Evolutionary conservation across 495 filamentous ascomycete genomes (phyloP).

Genomic region (Copromyces sp.): DNA sequence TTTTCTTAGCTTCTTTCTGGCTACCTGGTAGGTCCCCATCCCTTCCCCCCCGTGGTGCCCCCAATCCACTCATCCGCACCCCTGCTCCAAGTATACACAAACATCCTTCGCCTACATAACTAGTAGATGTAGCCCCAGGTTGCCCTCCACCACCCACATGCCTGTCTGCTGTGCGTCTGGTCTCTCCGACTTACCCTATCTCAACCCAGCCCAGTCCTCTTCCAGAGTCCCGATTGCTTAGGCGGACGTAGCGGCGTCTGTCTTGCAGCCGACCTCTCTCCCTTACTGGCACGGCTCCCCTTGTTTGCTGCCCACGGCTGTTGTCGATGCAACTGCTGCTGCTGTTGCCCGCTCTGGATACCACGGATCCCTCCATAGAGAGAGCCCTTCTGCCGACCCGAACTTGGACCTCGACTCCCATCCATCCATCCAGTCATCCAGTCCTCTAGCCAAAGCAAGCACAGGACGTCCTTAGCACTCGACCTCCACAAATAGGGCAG

Average conservation of each 20-base stretch:
- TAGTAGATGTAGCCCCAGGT: slow-evolving; percentile 21
- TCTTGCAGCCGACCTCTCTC: slow-evolving; percentile 20
- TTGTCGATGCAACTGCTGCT: slow-evolving; percentile 8
- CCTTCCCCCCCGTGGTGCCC: slow-evolving; percentile 5
- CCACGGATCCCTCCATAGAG: not conserved
- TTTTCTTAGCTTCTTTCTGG: not conserved
- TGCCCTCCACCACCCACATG: slow-evolving; percentile 18
- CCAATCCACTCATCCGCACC: slow-evolving; percentile 13
- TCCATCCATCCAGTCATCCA: not conserved
- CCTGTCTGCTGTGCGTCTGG: slow-evolving; percentile 21
- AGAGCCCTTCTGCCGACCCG: slow-evolving; percentile 2
- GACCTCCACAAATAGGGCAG: slow-evolving; percentile 8
- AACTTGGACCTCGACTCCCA: slow-evolving; percentile 3
- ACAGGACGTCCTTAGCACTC: slow-evolving; percentile 2
- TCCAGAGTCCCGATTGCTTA: slow-evolving; percentile 19
- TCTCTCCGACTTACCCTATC: slow-evolving; percentile 8
- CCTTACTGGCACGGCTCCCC: slow-evolving; percentile 19
- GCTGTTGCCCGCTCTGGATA: slow-evolving; percentile 11
- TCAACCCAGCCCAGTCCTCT: slow-evolving; percentile 7
- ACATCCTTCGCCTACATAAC: slow-evolving; percentile 17
- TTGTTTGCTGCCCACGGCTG: slow-evolving; percentile 21
- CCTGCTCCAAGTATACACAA: slow-evolving; percentile 17
- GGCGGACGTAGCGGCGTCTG: slow-evolving; percentile 17
- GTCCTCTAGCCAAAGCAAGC: not conserved
- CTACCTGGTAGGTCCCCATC: not conserved